These are phyloP conservation scores for Suillus lakei DNA, from an alignment of 768 basidiomycete genomes.

Conservation along the genomic window DNA sequence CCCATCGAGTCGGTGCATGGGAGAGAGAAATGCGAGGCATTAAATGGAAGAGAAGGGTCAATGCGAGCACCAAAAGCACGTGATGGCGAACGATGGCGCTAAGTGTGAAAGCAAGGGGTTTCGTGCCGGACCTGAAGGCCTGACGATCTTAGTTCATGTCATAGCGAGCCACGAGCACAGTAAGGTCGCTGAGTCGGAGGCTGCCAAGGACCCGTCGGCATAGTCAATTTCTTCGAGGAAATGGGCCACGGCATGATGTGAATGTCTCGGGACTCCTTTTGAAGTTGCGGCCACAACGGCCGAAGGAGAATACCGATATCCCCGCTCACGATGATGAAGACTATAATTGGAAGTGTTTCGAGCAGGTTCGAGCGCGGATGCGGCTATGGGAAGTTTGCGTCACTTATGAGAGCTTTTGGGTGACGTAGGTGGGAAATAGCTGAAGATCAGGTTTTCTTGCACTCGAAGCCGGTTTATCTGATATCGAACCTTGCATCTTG, in stretches of 20 bases:
- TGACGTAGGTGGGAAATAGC: not conserved
- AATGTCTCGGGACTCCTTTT: not conserved
- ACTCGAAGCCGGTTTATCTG: no score
- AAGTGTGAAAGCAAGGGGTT: no score
- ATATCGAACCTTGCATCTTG: not conserved
- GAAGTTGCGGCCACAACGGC: not conserved
- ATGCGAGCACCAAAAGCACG: no score
- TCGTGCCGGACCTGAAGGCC: no score
- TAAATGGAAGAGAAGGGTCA: no score
- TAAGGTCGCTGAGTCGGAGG: not conserved
- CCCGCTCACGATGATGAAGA: not conserved
- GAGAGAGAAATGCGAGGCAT: no score
- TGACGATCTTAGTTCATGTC: no score
- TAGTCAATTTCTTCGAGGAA: not conserved
- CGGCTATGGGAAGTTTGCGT: not conserved
- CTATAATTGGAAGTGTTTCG: not conserved
- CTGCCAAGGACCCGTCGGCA: not conserved
- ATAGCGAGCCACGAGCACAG: no score
- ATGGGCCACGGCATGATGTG: not conserved
- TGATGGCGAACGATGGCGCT: no score
- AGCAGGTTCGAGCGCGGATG: not conserved
- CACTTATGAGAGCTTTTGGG: not conserved
- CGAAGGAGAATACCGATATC: not conserved
- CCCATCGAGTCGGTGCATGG: no score
- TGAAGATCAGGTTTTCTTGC: not conserved